Base-by-base conservation (phyloP, 257 asterid genomes). In the Cordia subcordata region DNA sequence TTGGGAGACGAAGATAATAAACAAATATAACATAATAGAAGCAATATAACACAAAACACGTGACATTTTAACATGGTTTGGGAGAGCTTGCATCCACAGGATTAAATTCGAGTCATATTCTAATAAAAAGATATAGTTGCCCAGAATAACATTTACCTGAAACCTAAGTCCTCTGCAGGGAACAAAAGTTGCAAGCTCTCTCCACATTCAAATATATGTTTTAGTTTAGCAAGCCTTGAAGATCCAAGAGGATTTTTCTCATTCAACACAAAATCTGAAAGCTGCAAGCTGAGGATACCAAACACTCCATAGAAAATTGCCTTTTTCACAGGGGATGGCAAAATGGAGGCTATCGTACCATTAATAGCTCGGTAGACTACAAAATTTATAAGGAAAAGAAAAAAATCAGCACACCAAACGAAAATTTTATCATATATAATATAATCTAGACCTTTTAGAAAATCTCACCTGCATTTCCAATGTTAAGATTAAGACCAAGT, bases 91-190 rank as follows among this genome's bases (percentile, higher is more conserved):
- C n/a, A n/a, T n/a, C n/a, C n/a, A n/a, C n/a, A n/a, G n/a, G n/a
- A n/a, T n/a, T n/a, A n/a, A n/a, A n/a, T n/a, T n/a, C n/a, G n/a
- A n/a, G n/a, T n/a, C n/a, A n/a, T n/a, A n/a, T n/a, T n/a, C n/a
- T n/a, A n/a, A n/a, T n/a, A n/a, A n/a, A n/a, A n/a, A 10, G 47
- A n/a, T n/a, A n/a, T n/a, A n/a, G n/a, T n/a, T n/a, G n/a, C n/a
- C n/a, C n/a, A n/a, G 37, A 85, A 27, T 1, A 3, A 27, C 76
- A 16, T 94, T 22, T 15, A 91, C 98, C 96, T 83, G 86, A 88
- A 88, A 54, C 98, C 98, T 55, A 91, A 75, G 69, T 91, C 98
- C 78, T 91, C 96, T n/a, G 98, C 94, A 27, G 95, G 98, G 73
- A 91, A 91, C 70, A 85, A 96, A 58, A 91, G 96, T 61, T 84